phyloP scores from a whole-genome alignment of 208 protist genomes.

The Blastocrithidia nonstop region DNA sequence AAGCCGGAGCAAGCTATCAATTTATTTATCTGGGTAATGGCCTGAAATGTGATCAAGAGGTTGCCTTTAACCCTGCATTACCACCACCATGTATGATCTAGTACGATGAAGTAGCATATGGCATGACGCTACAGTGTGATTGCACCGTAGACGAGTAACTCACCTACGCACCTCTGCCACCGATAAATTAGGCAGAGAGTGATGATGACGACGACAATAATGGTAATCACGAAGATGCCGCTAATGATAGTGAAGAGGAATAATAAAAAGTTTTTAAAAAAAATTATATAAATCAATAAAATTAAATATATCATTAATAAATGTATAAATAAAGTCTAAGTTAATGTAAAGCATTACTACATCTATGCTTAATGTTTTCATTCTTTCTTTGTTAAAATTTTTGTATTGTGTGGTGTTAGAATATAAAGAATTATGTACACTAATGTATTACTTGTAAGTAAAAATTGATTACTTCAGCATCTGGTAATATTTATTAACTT shows the following conservation, averaged over 20 bases:
- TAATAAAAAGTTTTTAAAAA: slow-evolving; percentile 1
- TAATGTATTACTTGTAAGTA: too few relatives aligned
- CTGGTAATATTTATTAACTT: too few relatives aligned
- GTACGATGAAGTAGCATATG: slow-evolving; percentile 49
- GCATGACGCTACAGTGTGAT: slow-evolving; percentile 60
- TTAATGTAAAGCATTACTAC: neutral
- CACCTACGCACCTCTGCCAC: slow-evolving; percentile 62
- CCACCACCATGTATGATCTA: slow-evolving; percentile 53
- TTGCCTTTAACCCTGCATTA: slow-evolving; percentile 48
- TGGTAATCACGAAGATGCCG: slow-evolving; percentile 6
- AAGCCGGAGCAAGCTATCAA: slow-evolving; percentile 50
- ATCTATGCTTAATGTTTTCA: slow-evolving; percentile 1
- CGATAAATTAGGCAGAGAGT: slow-evolving; percentile 29
- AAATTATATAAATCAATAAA: slow-evolving; percentile 3
- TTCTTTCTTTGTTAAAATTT: neutral
- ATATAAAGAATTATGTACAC: neutral
- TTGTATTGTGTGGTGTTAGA: neutral
- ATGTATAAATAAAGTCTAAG: too few relatives aligned
- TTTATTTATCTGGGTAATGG: slow-evolving; percentile 79
- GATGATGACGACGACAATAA: slow-evolving; percentile 58
- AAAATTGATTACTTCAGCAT: too few relatives aligned
- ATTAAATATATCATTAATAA: too few relatives aligned
- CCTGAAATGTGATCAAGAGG: slow-evolving; percentile 51
- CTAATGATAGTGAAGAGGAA: neutral
- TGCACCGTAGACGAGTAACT: slow-evolving; percentile 78